phyloP scores from a whole-genome alignment of 1,284 basidiomycete genomes.

The Moniliophthora roreri region DNA sequence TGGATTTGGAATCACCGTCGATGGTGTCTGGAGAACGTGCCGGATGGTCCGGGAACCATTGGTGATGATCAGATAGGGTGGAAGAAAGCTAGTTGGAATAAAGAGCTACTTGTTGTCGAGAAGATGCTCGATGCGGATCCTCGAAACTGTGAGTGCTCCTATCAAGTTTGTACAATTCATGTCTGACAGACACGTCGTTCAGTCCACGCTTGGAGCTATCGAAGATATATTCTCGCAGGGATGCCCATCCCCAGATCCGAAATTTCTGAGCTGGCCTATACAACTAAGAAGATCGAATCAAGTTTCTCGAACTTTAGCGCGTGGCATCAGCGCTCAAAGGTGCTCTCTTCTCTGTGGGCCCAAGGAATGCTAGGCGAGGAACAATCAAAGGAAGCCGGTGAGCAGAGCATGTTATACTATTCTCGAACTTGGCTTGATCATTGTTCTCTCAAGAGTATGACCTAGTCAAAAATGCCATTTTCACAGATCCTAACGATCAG shows the following conservation, averaged over 20 bases:
- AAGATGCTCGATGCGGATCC: conserved; percentile 88
- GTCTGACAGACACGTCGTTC: background rate
- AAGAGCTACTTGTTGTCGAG: conserved; percentile 83
- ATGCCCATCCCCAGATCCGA: conserved; percentile 59
- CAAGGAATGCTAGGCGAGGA: conserved; percentile 47
- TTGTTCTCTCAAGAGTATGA: conserved; percentile 72
- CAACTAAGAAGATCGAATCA: conserved; percentile 86
- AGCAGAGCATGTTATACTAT: conserved; percentile 18
- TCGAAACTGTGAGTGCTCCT: conserved; percentile 74
- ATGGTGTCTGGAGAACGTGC: conserved; percentile 89
- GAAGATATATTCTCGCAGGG: conserved; percentile 77
- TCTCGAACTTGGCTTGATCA: conserved; percentile 4
- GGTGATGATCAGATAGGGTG: conserved; percentile 55
- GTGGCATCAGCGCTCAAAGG: conserved; percentile 96
- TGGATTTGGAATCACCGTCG: conserved; percentile 96
- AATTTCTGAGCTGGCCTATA: conserved; percentile 74
- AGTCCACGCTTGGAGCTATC: conserved; percentile 95
- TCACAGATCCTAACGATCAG: conserved; percentile 95
- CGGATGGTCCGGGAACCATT: conserved; percentile 57
- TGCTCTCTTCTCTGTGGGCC: conserved; percentile 72
- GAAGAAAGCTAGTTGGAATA: conserved; percentile 78
- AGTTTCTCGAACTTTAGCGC: conserved; percentile 99
- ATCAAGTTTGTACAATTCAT: background rate
- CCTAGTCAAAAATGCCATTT: conserved; percentile 90
- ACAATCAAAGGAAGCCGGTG: conserved; percentile 67